These are phyloP conservation scores for Echium plantagineum DNA, from an alignment of 257 asterid species.

Conservation along the genomic window DNA sequence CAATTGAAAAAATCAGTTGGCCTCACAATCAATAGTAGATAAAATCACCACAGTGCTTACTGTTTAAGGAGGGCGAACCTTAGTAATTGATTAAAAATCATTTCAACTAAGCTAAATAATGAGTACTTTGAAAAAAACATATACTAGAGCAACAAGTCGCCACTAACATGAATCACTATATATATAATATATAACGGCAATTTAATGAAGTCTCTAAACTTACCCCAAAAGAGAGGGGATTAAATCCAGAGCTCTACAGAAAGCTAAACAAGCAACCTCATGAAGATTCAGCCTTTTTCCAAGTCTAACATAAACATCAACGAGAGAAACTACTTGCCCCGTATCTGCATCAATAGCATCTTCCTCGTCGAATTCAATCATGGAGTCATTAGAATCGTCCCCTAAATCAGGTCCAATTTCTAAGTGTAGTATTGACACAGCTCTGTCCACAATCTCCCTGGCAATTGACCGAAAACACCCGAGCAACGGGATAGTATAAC, in stretches of 20 bases:
- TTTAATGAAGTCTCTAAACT: neutral
- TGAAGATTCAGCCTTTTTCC: conserved; percentile 69
- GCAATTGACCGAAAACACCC: conserved; percentile 81
- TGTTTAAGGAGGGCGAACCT: no score
- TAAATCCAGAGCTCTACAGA: conserved; percentile 66
- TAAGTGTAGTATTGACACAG: conserved; percentile 43
- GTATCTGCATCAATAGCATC: conserved; percentile 31
- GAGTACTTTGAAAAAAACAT: no score
- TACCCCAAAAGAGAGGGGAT: conserved; percentile 60
- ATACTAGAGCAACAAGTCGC: no score
- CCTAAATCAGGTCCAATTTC: conserved; percentile 37
- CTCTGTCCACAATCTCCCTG: conserved; percentile 41
- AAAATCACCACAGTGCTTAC: no score
- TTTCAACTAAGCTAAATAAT: no score
- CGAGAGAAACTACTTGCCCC: conserved; percentile 26
- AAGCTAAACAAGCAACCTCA: conserved; percentile 82
- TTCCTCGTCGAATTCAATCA: conserved; percentile 40
- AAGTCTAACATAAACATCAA: conserved; percentile 38
- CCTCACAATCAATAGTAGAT: neutral
- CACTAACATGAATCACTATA: no score
- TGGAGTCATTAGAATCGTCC: conserved; percentile 26
- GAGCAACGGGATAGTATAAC: conserved; percentile 63
- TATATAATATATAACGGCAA: no score
- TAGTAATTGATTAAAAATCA: no score
- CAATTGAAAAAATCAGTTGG: conserved; percentile 11